phyloP scores from a whole-genome alignment of 2,329 filamentous ascomycete species.

The Fusarium annulatum region DNA sequence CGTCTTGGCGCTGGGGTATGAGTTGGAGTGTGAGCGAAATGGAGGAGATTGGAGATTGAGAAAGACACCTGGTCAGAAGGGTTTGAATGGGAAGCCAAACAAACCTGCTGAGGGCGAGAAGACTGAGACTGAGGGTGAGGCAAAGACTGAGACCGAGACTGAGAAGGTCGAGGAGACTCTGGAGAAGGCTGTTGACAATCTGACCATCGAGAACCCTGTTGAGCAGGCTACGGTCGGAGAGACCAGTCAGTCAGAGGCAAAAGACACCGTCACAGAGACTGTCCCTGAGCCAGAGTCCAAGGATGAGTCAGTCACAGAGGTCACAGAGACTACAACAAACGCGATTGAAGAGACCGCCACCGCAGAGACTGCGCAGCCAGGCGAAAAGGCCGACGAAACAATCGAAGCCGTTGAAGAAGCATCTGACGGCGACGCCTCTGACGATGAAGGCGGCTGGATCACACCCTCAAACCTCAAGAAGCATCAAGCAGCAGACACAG shows the following conservation, averaged over 20 bases:
- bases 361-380: not conserved
- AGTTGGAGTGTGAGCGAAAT: slow-evolving; percentile 92
- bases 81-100: slow-evolving; percentile 73
- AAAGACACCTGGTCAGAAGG: slow-evolving; percentile 81
- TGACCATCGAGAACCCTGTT: slow-evolving; percentile 24
- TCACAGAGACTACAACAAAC: not conserved
- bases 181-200: slow-evolving; percentile 21
- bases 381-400: slow-evolving; percentile 31
- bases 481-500: slow-evolving; percentile 76
- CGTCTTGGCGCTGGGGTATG: slow-evolving; percentile 89
- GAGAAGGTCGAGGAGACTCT: slow-evolving; percentile 4
- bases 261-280: not conserved
- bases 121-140: slow-evolving; percentile 19
- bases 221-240: slow-evolving; percentile 12
- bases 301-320: not conserved
- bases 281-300: not conserved
- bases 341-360: not conserved
- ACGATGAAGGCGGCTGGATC: slow-evolving; percentile 85
- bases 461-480: slow-evolving; percentile 92
- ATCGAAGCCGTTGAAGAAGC: slow-evolving; percentile 51
- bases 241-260: slow-evolving; percentile 6
- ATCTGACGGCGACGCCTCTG: slow-evolving; percentile 58
- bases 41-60: slow-evolving; percentile 89
- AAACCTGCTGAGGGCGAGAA: slow-evolving; percentile 33
- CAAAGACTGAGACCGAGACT: slow-evolving; percentile 10